Conservation (phyloP, 805 yeast genomes). For the Candida tibetensis region DNA sequence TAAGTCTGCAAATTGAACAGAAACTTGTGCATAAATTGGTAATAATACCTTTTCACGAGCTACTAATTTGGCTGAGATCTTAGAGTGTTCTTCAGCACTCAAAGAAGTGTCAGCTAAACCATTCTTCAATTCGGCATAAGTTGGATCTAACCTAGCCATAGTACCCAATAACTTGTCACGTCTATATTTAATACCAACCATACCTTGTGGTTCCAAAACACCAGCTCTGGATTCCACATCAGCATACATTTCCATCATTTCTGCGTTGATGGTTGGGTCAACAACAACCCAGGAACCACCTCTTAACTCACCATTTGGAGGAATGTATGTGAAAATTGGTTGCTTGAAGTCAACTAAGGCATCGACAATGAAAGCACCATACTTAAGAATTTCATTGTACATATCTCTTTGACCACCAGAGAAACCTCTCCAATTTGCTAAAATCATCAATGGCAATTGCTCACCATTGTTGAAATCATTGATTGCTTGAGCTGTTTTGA, state of each 20-base stretch:
- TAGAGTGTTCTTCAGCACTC: constrained; percentile 62
- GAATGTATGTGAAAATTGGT: constrained; percentile 95
- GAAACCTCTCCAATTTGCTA: constrained; percentile 99
- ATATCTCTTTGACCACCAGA: constrained; percentile 99
- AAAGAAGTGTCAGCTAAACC: constrained; percentile 53
- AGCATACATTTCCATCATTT: constrained; percentile 99
- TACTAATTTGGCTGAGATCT: constrained; percentile 60
- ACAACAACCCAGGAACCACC: constrained; percentile 99
- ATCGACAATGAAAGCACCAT: constrained; percentile 95
- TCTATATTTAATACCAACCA: constrained; percentile 98
- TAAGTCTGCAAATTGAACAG: constrained; percentile 95
- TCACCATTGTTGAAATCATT: constrained; percentile 98
- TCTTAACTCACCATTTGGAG: constrained; percentile 97
- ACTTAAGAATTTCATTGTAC: constrained; percentile 97
- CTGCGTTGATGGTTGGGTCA: constrained; percentile 95
- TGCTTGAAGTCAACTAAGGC: constrained; percentile 94
- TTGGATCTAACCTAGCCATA: constrained; percentile 83
- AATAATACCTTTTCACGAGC: constrained; percentile 76
- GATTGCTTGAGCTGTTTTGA: constrained; percentile 98
- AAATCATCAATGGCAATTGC: constrained; percentile 92
- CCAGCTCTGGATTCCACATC: constrained; percentile 95
- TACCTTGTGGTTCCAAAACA: constrained; percentile 98
- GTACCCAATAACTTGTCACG: constrained; percentile 88
- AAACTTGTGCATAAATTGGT: constrained; percentile 88
- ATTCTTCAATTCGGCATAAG: constrained; percentile 64